A percentile compares a stretch with the other conserved stretches of the same genome.
Conservation (phyloP, 2,329 filamentous ascomycete species). For the Bipolaris sorokiniana region DNA sequence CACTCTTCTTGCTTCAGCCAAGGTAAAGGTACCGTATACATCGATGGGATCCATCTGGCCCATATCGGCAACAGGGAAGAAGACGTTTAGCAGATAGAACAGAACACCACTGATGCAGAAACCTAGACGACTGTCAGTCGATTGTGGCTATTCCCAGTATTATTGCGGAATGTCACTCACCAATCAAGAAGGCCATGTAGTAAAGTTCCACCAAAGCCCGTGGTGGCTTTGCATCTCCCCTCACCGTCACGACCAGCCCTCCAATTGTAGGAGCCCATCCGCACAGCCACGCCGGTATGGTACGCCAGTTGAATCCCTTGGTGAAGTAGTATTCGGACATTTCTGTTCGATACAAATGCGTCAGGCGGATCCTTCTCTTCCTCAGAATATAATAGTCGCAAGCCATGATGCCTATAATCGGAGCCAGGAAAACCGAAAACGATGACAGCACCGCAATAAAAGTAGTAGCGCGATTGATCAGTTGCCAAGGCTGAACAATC, state of each 20-base stretch:
- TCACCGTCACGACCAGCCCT: conserved; percentile 48
- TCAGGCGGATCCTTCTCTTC: conserved; percentile 44
- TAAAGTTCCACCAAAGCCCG: conserved; percentile 53
- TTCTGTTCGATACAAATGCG: conserved; percentile 45
- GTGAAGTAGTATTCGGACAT: conserved; percentile 54
- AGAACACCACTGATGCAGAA: conserved; percentile 49
- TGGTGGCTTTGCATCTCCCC: conserved; percentile 43
- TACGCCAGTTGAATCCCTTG: conserved; percentile 54
- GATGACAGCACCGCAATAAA: conserved; percentile 51
- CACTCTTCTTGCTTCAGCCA: conserved; percentile 51
- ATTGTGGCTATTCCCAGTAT: too few species aligned
- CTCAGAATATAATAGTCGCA: conserved; percentile 50
- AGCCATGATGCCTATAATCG: conserved; percentile 50
- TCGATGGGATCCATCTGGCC: conserved; percentile 55
- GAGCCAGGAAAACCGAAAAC: conserved; percentile 52
- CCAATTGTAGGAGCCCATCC: conserved; percentile 55
- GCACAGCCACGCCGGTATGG: conserved; percentile 52
- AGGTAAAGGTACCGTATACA: conserved; percentile 55
- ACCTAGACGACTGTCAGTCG: conserved; percentile 32
- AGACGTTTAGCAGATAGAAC: conserved; percentile 45
- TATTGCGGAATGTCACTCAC: conserved; percentile 25
- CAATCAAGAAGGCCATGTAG: conserved; percentile 57
- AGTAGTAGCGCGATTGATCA: conserved; percentile 46
- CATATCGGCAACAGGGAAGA: conserved; percentile 51
- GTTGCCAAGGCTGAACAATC: conserved; percentile 48